phyloP scores from a whole-genome alignment of 1,284 basidiomycete genomes.

The Trichosporon asahii region DNA sequence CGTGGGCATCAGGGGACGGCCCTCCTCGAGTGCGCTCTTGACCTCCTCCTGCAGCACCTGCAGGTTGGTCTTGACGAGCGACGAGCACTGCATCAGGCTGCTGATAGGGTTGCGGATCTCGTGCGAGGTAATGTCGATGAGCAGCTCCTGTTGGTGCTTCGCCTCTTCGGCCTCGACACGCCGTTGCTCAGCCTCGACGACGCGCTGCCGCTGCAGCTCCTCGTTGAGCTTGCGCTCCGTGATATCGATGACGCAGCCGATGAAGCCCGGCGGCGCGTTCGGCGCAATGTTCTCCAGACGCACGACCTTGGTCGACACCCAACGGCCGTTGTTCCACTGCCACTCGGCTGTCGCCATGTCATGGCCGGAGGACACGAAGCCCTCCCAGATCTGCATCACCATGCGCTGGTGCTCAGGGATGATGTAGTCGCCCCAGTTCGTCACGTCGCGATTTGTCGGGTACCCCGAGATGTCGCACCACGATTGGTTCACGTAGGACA shows the following conservation, averaged over 20 bases:
- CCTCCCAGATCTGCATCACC: conserved; percentile 30
- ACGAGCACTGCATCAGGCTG: conserved; percentile 37
- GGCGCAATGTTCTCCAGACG: conserved; percentile 36
- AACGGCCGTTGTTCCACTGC: conserved; percentile 36
- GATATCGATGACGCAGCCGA: conserved; percentile 46
- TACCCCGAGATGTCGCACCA: conserved; percentile 42
- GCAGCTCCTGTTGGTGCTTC: conserved; percentile 46
- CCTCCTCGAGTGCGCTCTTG: conserved; percentile 3
- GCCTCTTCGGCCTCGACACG: conserved; percentile 48
- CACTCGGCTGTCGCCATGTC: conserved; percentile 29
- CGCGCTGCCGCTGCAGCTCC: conserved; percentile 37
- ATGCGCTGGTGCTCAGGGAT: conserved; percentile 21
- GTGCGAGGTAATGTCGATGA: conserved; percentile 50
- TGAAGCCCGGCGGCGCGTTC: conserved; percentile 34
- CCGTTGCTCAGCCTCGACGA: conserved; percentile 47
- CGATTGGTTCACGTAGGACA: conserved; percentile 38
- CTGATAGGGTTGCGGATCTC: conserved; percentile 42
- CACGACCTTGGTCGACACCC: conserved; percentile 36
- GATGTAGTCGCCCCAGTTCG: conserved; percentile 39
- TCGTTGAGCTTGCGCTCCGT: conserved; percentile 48
- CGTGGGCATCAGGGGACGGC: conserved; percentile 14
- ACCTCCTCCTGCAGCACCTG: conserved; percentile 41
- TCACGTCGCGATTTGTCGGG: conserved; percentile 24
- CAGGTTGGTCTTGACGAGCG: conserved; percentile 46
- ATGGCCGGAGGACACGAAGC: conserved; percentile 14